Conservation (phyloP, 208 protist species). For the Leishmania tarentolae region DNA sequence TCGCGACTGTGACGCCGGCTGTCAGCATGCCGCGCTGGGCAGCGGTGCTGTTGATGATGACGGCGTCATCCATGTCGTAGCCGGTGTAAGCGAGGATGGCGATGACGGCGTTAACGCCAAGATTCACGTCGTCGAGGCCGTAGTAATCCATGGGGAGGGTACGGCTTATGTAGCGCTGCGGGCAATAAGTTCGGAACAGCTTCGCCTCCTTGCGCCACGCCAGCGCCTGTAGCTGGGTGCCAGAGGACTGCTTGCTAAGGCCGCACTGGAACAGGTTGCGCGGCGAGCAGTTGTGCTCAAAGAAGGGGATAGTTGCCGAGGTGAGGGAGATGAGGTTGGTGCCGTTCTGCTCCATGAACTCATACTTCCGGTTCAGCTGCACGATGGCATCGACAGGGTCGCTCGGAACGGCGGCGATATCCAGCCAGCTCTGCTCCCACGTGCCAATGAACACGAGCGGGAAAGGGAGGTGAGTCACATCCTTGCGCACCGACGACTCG, state of each 20-base stretch:
- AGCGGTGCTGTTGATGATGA: constrained; percentile 99
- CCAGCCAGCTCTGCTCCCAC: constrained; percentile 98
- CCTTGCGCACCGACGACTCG: constrained; percentile 41
- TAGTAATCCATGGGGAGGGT: constrained; percentile 94
- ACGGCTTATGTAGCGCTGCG: constrained; percentile 97
- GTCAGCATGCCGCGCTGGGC: constrained; percentile 98
- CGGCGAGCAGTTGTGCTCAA: constrained; percentile 99
- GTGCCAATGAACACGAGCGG: constrained; percentile 93
- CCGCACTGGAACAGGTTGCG: constrained; percentile 99
- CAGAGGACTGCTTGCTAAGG: constrained; percentile 99
- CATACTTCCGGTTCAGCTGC: constrained; percentile 81
- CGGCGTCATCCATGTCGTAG: constrained; percentile 99
- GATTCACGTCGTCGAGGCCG: constrained; percentile 96
- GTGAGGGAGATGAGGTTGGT: constrained; percentile 97
- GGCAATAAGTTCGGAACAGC: constrained; percentile 96
- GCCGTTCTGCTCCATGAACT: constrained; percentile 96
- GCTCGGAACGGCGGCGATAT: constrained; percentile 93
- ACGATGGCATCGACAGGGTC: constrained; percentile 85
- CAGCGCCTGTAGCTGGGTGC: constrained; percentile 94
- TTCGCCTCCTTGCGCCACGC: constrained; percentile 98
- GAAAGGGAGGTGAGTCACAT: constrained; percentile 60
- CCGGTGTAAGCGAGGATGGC: constrained; percentile 99
- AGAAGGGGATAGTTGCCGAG: constrained; percentile 99
- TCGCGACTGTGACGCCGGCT: constrained; percentile 95
- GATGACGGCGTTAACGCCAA: constrained; percentile 99